phyloP scores from a whole-genome alignment of 2,329 filamentous ascomycete species.

The Penicillium corylophilum region DNA sequence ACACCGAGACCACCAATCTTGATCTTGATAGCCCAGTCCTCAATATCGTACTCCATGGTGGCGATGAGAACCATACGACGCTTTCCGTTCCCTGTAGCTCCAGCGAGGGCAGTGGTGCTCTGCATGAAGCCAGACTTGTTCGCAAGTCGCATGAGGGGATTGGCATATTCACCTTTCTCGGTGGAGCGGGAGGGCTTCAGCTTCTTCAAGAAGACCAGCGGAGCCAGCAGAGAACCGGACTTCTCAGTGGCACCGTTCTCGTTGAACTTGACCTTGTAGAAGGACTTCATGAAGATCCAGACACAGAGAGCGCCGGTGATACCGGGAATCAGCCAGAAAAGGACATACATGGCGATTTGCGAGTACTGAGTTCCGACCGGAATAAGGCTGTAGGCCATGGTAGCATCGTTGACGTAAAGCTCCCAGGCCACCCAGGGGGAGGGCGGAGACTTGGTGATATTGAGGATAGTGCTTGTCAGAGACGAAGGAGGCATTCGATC shows the following conservation, averaged over 20 bases:
- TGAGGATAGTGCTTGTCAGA: slow-evolving; percentile 56
- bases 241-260: slow-evolving; percentile 56
- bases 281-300: slow-evolving; percentile 59
- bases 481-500: slow-evolving; percentile 62
- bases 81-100: slow-evolving; percentile 23
- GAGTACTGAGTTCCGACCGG: slow-evolving; percentile 53
- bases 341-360: slow-evolving; percentile 55
- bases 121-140: slow-evolving; percentile 40
- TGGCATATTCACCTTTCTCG: slow-evolving; percentile 22
- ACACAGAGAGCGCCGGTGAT: slow-evolving; percentile 51
- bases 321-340: slow-evolving; percentile 57
- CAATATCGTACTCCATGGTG: slow-evolving; percentile 71
- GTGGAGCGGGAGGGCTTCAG: slow-evolving; percentile 31
- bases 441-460: slow-evolving; percentile 57
- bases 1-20: slow-evolving; percentile 70
- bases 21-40: slow-evolving; percentile 69
- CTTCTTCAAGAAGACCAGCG: slow-evolving; percentile 38
- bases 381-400: slow-evolving; percentile 50
- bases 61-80: slow-evolving; percentile 62
- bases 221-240: slow-evolving; percentile 33
- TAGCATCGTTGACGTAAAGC: slow-evolving; percentile 57
- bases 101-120: slow-evolving; percentile 33
- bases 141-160: slow-evolving; percentile 36
- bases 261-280: slow-evolving; percentile 66
- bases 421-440: slow-evolving; percentile 56